Base-by-base conservation (phyloP, 148 eudicot species). In the Rheum nobile region DNA sequence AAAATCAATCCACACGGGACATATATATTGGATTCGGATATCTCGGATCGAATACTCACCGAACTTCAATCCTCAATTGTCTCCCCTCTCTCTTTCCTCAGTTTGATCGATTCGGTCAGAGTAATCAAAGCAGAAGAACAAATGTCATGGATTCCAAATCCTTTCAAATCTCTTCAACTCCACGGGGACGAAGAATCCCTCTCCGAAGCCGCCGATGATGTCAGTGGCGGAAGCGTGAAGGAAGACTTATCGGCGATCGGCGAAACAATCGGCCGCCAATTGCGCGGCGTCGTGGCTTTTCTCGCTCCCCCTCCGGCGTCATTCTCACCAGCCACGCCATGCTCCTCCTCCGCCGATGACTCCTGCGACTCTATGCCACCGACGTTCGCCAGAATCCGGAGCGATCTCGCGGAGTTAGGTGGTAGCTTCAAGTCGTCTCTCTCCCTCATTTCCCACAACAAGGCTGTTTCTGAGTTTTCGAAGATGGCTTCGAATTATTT, bases 351-450 rank as follows among this genome's bases (percentile, higher is more conserved):
- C 88, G 31, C 88, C 44, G 74, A 67, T 22, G 75, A 42, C 9
- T 47, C 55, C 13, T 75, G 19, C 24, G 76, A 72, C 16, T 34
- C 75, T 11, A 75, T 87, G 12, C 81, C 83, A 19, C 43, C 32
- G 14, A 69, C 84, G 0, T 71, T 85, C 21, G 65, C 76, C 6
- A 91, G 91, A 22, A 83, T 89, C 10, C 83, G 80, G 72, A 86
- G 80, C 37, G 97, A 91, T 77, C 80, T 91, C 22, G 93, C 78
- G 43, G 97, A 89, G 80, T 84, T 91, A 69, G 88, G 88, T 4
- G 91, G 85, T 2, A 85, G 79, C 71, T 84, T 90, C 54, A 90
- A 87, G 78, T 79, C 82, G 39, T 81, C 85, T 0, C 82, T 89
- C 2, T 87, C 91, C 17, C 41, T 89, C 8, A 47, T 89, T 22